Conservation (phyloP, 805 yeast genomes). For the Candida tibetensis region DNA sequence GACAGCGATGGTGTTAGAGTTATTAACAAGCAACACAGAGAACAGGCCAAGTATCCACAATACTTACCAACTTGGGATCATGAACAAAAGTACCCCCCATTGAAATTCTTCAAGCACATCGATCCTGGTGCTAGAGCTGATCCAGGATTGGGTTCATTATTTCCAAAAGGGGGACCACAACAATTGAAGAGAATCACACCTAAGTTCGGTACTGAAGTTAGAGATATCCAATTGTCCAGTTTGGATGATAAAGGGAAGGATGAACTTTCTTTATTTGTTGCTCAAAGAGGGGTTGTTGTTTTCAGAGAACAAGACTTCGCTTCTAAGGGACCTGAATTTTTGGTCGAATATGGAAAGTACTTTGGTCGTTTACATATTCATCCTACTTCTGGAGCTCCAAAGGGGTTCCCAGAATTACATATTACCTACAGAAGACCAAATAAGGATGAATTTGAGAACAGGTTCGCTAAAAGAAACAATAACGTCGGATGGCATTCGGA, state of each 20-base stretch:
- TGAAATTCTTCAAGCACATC: constrained; percentile 51
- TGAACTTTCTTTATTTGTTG: constrained; percentile 66
- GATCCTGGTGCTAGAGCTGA: constrained; percentile 74
- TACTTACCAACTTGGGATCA: constrained; percentile 72
- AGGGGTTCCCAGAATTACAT: constrained; percentile 34
- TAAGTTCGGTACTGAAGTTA: constrained; percentile 64
- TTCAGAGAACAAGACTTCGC: constrained; percentile 68
- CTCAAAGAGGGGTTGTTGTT: constrained; percentile 66
- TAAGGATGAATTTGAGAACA: constrained; percentile 25
- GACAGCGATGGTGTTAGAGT: constrained; percentile 49
- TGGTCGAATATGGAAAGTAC: constrained; percentile 54
- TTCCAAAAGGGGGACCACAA: constrained; percentile 30
- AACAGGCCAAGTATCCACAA: constrained; percentile 43
- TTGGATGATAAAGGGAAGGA: constrained; percentile 56
- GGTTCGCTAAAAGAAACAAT: constrained; percentile 26
- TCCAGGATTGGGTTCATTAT: constrained; percentile 49
- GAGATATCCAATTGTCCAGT: constrained; percentile 56
- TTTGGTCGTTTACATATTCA: constrained; percentile 74
- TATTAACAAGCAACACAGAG: constrained; percentile 39
- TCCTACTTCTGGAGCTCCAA: constrained; percentile 72
- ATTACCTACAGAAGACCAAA: constrained; percentile 33
- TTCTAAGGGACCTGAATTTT: constrained; percentile 44
- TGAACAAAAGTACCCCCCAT: constrained; percentile 48
- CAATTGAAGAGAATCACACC: constrained; percentile 53
- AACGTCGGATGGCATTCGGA: constrained; percentile 39